These are phyloP conservation scores for Chrysanthemum makinoi DNA, from an alignment of 129 eudicot species.

Conservation along the genomic window DNA sequence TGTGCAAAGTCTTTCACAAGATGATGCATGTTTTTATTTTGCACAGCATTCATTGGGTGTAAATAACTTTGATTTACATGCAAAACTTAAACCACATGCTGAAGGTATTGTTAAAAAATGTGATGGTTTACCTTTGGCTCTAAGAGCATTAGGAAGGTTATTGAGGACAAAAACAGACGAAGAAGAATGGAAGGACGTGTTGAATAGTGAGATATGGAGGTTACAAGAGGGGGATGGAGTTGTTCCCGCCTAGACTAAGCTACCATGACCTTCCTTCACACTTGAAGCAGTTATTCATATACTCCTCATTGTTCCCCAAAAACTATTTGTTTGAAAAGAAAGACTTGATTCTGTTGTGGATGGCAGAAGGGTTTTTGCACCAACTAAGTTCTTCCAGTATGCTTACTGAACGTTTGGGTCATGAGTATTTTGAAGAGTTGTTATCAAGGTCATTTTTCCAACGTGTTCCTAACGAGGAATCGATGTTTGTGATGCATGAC, in stretches of 20 bases:
- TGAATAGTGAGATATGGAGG: constrained; percentile 15
- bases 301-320: constrained; percentile 15
- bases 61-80: constrained; percentile 4
- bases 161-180: background rate
- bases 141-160: background rate
- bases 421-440: constrained; percentile 8
- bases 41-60: background rate
- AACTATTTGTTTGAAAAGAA: constrained; percentile 1
- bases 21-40: background rate
- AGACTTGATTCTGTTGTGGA: background rate
- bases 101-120: constrained; percentile 11
- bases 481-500: background rate
- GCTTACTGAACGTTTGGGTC: constrained; percentile 4
- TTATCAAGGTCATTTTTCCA: too few relatives aligned
- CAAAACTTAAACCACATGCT: background rate
- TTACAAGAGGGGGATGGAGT: background rate
- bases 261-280: constrained; percentile 6
- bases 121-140: constrained; percentile 17
- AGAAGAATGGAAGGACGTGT: constrained; percentile 1
- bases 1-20: background rate
- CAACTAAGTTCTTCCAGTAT: background rate
- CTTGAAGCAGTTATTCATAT: constrained; percentile 13
- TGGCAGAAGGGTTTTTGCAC: constrained; percentile 15
- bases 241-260: constrained; percentile 13
- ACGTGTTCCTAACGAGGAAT: constrained; percentile 3